Evolutionary conservation across 768 basidiomycete species (phyloP).

Genomic region (Rubroboletus pulcherrimus): DNA sequence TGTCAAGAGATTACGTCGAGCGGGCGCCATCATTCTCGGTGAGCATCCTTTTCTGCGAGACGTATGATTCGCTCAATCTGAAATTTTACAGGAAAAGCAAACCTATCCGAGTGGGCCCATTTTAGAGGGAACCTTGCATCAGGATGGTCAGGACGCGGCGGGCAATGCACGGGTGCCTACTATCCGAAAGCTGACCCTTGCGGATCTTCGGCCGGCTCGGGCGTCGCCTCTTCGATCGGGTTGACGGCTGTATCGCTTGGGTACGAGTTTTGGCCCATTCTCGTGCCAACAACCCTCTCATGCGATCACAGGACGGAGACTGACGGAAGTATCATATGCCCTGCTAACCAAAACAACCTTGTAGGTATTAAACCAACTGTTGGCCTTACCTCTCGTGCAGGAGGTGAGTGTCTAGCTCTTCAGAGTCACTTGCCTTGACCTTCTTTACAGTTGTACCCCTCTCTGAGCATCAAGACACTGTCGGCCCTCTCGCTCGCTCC

Average conservation of each 20-base stretch:
- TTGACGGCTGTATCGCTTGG: slow-evolving; percentile 46
- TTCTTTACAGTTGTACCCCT: slow-evolving; percentile 49
- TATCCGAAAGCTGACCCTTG: slow-evolving; percentile 51
- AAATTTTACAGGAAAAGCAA: slow-evolving; percentile 44
- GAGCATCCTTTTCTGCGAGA: neutral
- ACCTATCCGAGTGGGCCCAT: slow-evolving; percentile 52
- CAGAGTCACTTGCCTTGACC: neutral
- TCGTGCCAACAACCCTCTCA: neutral
- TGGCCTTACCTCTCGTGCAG: slow-evolving; percentile 55
- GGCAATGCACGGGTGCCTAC: slow-evolving; percentile 49
- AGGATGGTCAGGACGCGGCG: slow-evolving; percentile 57
- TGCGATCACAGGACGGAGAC: slow-evolving; percentile 38
- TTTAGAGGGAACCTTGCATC: slow-evolving; percentile 43
- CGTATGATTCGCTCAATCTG: neutral
- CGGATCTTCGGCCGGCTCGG: slow-evolving; percentile 61
- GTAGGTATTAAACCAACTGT: slow-evolving; percentile 61
- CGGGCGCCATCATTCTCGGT: slow-evolving; percentile 36
- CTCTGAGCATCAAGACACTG: slow-evolving; percentile 53
- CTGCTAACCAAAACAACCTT: slow-evolving; percentile 48
- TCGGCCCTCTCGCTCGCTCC: slow-evolving; percentile 54
- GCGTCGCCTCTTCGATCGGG: slow-evolving; percentile 49
- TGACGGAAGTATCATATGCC: slow-evolving; percentile 54
- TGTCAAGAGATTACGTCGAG: slow-evolving; percentile 28
- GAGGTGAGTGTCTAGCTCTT: slow-evolving; percentile 35
- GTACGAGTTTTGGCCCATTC: neutral